A percentile compares a stretch with the other conserved stretches of the same genome.
These are phyloP conservation scores for Pseudomonodictys pantanalensis DNA, from an alignment of 495 filamentous ascomycete species.

Conservation along the genomic window DNA sequence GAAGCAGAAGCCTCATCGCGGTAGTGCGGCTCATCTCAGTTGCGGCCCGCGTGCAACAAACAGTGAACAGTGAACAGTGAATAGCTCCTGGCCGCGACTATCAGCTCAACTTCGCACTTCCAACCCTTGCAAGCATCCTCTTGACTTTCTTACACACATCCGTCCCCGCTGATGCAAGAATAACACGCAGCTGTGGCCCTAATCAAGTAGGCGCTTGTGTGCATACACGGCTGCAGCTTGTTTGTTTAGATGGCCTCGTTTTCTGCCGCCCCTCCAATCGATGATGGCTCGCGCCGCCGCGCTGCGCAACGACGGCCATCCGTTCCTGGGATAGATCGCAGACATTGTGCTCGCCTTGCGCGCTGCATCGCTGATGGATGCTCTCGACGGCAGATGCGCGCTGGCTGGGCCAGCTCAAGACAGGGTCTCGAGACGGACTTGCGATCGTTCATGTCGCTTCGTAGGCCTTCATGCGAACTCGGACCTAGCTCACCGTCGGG, in stretches of 20 bases:
- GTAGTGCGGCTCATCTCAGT: too few species aligned
- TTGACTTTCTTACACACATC: not conserved
- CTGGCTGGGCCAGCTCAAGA: too few species aligned
- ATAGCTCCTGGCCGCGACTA: not conserved
- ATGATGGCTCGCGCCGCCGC: slow-evolving; percentile 7
- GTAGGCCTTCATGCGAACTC: not conserved
- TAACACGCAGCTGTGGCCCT: not conserved
- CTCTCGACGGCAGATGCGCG: not conserved
- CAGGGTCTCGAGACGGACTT: too few species aligned
- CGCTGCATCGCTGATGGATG: not conserved
- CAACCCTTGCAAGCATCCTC: not conserved
- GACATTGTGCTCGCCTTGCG: not conserved
- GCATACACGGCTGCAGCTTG: slow-evolving; percentile 22
- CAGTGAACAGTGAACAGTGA: too few species aligned
- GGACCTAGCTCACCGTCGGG: not conserved
- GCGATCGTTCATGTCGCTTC: not conserved
- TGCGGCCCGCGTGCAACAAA: too few species aligned
- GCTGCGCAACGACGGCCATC: not conserved
- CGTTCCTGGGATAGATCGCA: too few species aligned
- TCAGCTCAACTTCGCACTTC: not conserved
- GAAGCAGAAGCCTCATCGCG: too few species aligned
- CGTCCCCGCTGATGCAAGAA: slow-evolving; percentile 9
- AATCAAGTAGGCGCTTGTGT: slow-evolving; percentile 20
- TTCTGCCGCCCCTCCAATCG: not conserved
- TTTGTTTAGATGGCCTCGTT: slow-evolving; percentile 3